Percentiles rank a stretch among this genome's conserved stretches.
These are phyloP conservation scores for Kazachstania sp. DNA, from an alignment of 1,139 yeast genomes.

Conservation along the genomic window DNA sequence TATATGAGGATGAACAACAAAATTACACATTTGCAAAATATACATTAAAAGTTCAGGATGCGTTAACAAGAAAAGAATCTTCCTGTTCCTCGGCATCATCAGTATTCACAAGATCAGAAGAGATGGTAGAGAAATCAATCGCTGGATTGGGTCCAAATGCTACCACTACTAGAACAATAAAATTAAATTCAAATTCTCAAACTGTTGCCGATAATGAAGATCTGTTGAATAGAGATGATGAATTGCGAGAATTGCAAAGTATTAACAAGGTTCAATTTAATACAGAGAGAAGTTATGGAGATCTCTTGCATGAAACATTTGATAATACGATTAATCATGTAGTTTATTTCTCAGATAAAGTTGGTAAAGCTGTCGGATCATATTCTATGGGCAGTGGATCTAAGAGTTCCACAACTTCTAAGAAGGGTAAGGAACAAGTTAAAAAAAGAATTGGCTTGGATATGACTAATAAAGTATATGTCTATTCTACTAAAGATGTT, in stretches of 20 bases:
- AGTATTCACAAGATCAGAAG: neutral
- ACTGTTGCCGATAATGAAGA: neutral
- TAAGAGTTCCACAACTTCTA: slow-evolving; percentile 10
- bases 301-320: slow-evolving; percentile 18
- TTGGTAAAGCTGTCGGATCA: slow-evolving; percentile 44
- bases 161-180: neutral
- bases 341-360: slow-evolving; percentile 43
- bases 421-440: slow-evolving; percentile 18
- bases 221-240: neutral
- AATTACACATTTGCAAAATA: slow-evolving; percentile 26
- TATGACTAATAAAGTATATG: slow-evolving; percentile 37
- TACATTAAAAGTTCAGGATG: slow-evolving; percentile 22
- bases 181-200: too few relatives aligned
- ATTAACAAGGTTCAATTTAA: slow-evolving; percentile 16
- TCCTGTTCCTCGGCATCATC: neutral
- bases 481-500: slow-evolving; percentile 50
- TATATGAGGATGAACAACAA: slow-evolving; percentile 51
- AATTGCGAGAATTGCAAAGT: slow-evolving; percentile 11
- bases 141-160: neutral
- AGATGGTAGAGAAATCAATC: neutral
- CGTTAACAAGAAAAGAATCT: slow-evolving; percentile 8
- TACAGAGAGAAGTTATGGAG: slow-evolving; percentile 11
- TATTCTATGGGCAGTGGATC: slow-evolving; percentile 12
- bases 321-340: slow-evolving; percentile 34
- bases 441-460: slow-evolving; percentile 26